Evolutionary conservation across 805 yeast genomes (phyloP), one percentile per base, ranked within the genome.

Genomic region (Yarrowia divulgata): DNA sequence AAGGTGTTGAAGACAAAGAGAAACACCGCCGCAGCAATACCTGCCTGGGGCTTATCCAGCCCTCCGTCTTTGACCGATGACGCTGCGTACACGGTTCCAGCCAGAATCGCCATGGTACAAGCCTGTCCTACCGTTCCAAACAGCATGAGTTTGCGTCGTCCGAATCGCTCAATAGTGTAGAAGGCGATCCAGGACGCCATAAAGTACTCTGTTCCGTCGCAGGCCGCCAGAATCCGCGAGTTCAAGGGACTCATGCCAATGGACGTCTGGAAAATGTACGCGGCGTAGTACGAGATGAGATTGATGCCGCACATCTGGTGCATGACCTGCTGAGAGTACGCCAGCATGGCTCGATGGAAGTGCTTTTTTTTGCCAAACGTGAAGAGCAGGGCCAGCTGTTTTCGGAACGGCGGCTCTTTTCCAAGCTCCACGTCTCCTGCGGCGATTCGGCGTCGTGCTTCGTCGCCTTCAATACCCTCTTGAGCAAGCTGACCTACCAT

Each of bases 251-350:
- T 34, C 71, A 82, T 76, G 34, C 97, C 97, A 18, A 72, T 54
- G 0, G 92, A 84, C 70, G 80, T 83, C 67, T 85, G 85, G 77
- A 93, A 91, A 78, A 93, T 90, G 72, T 88, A 85, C 19, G 93
- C 92, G 52, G 97, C 96, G 77, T 89, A 93, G 80, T 93, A 93
- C 77, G 93, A 91, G 70, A 92, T 89, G 75, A 92, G 91, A 80
- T 93, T 93, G 72, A 91, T 88, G 68, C 98, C 98, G 10, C 96
- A 87, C 75, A 91, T 87, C 79, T 93, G 98, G 79, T 94, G 98
- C 75, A 91, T 82, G 70, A 72, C 52, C 70, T 86, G 81, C 50
- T 69, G 55, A 72, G 5, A 81, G 75, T 80, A 83, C 79, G 29
- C 77, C 76, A 10, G 7, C 58, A 52, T 52, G 58, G 58, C 58